Conservation (phyloP, 768 basidiomycete species). For the Trametopsis cervina region DNA sequence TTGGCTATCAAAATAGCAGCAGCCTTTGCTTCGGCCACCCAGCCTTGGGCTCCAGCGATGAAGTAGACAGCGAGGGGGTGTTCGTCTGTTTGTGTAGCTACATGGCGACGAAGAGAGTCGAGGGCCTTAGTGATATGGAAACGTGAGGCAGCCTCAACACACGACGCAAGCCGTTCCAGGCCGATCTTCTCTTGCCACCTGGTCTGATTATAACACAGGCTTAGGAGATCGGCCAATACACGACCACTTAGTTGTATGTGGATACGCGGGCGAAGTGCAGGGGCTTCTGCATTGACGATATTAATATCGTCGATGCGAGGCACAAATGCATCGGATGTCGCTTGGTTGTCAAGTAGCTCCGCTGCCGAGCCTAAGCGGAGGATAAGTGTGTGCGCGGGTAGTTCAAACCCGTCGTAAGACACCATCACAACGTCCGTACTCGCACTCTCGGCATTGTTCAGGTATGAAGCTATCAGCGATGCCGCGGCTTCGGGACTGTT, state of each 20-base stretch:
- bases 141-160: not conserved
- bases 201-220: not conserved
- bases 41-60: constrained; percentile 4
- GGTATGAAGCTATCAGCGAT: too few relatives aligned
- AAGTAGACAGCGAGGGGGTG: constrained; percentile 6
- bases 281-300: not conserved
- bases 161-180: not conserved
- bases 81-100: not conserved
- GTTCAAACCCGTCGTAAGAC: not conserved
- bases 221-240: not conserved
- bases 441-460: too few relatives aligned
- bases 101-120: not conserved
- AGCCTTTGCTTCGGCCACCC: constrained; percentile 1
- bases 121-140: not conserved
- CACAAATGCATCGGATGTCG: not conserved
- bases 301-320: too few relatives aligned
- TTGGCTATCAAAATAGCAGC: not conserved
- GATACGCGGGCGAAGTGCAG: not conserved
- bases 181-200: too few relatives aligned
- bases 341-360: not conserved
- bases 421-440: not conserved
- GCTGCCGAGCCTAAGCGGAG: not conserved
- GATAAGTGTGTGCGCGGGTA: not conserved
- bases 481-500: too few relatives aligned
- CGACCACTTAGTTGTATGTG: not conserved